Conservation (phyloP, 129 eudicot species). For the Tagetes erecta region DNA sequence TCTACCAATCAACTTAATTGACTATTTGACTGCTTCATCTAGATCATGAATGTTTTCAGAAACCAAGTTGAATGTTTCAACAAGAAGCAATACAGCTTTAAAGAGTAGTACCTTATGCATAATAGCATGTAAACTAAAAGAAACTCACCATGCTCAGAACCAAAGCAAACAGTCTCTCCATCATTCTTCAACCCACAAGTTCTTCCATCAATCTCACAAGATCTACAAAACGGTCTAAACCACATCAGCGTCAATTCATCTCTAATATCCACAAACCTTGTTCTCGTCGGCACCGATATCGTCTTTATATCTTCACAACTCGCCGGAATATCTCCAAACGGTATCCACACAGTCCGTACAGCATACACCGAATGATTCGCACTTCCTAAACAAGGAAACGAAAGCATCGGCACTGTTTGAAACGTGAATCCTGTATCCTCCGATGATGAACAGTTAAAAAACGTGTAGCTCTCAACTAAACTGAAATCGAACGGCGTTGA, state of each 20-base stretch:
- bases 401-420: constrained; percentile 27
- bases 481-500: constrained; percentile 36
- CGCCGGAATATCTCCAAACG: constrained; percentile 32
- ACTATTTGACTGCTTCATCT: constrained; percentile 3
- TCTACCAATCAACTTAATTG: constrained; percentile 5
- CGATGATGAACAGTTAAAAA: constrained; percentile 60
- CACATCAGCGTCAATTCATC: constrained; percentile 50
- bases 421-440: not conserved
- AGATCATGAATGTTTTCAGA: not conserved
- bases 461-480: constrained; percentile 23
- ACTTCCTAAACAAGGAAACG: constrained; percentile 46
- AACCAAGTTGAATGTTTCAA: constrained; percentile 3
- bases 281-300: constrained; percentile 38
- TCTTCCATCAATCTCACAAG: constrained; percentile 51
- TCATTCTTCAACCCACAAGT: constrained; percentile 52
- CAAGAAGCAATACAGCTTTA: constrained; percentile 14
- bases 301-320: constrained; percentile 38
- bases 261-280: constrained; percentile 22
- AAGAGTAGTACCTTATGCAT: constrained; percentile 21
- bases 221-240: constrained; percentile 52
- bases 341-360: constrained; percentile 20
- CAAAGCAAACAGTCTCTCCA: constrained; percentile 36
- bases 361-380: constrained; percentile 47
- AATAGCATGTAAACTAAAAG: constrained; percentile 19
- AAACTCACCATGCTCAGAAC: constrained; percentile 34